Conservation (phyloP, 257 asterid genomes). For the Lycium barbarum region DNA sequence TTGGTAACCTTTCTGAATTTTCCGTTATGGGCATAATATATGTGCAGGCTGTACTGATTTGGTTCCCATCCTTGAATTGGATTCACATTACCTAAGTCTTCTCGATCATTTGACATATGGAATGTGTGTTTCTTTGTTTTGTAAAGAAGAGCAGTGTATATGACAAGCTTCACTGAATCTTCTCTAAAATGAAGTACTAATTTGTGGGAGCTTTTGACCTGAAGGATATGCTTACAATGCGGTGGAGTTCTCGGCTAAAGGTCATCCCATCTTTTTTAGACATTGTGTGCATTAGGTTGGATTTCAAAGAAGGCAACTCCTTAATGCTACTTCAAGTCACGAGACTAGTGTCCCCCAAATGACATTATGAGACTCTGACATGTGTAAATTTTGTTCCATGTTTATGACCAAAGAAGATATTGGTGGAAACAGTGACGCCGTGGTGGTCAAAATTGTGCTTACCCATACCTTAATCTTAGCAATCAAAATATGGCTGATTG, state of each 20-base stretch:
- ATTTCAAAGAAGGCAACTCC: not conserved
- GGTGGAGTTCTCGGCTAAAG: not conserved
- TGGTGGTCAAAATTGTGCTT: not conserved
- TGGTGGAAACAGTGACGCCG: not conserved
- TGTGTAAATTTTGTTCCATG: not conserved
- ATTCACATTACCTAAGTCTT: not conserved
- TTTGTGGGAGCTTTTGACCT: constrained; percentile 22
- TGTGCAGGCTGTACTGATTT: not conserved
- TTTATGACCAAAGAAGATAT: not conserved
- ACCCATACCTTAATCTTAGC: not conserved
- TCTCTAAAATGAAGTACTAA: constrained; percentile 4
- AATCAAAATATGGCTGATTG: not conserved
- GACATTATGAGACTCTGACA: not conserved
- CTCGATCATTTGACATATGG: not conserved
- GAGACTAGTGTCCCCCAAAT: not conserved
- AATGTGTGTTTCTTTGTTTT: constrained; percentile 11
- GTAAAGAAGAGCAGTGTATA: not conserved
- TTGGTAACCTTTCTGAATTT: not conserved
- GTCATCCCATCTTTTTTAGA: not conserved
- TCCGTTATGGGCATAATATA: not conserved
- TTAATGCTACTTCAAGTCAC: constrained; percentile 12
- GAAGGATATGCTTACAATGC: not conserved
- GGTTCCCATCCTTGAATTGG: constrained; percentile 21
- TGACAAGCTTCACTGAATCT: constrained; percentile 26
- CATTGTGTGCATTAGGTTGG: not conserved